These are phyloP conservation scores for Brassica hybrid DNA, from an alignment of 441 rosid species.

Conservation along the genomic window DNA sequence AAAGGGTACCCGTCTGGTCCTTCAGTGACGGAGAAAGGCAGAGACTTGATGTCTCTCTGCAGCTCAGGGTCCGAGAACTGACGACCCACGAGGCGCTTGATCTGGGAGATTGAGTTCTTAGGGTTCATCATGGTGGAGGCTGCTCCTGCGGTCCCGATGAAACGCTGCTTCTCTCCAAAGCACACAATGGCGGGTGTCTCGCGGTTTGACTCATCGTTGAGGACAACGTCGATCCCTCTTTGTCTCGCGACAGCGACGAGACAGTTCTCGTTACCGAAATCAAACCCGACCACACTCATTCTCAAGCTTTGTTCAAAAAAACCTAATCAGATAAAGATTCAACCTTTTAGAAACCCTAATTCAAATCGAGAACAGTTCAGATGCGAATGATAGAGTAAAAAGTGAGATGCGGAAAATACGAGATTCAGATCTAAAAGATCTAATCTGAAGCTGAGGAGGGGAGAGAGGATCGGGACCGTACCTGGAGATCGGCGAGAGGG, in stretches of 20 bases:
- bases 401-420: background rate
- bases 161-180: slow-evolving; percentile 96
- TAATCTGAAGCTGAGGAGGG: background rate
- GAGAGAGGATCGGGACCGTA: background rate
- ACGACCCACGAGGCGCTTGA: slow-evolving; percentile 84
- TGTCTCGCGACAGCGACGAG: slow-evolving; percentile 97
- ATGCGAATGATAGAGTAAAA: background rate
- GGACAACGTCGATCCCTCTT: slow-evolving; percentile 97
- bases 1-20: slow-evolving; percentile 91
- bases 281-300: slow-evolving; percentile 99
- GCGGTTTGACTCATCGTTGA: slow-evolving; percentile 96
- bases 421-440: slow-evolving; percentile 5
- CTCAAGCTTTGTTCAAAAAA: slow-evolving; percentile 23
- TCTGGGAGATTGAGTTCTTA: slow-evolving; percentile 86
- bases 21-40: slow-evolving; percentile 74
- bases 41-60: slow-evolving; percentile 79
- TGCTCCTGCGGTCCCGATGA: slow-evolving; percentile 99
- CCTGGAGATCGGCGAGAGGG: background rate
- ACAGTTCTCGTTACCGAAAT: slow-evolving; percentile 92
- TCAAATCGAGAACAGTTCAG: background rate
- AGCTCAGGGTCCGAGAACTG: slow-evolving; percentile 94
- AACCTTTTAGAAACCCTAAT: background rate
- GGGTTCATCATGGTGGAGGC: slow-evolving; percentile 98
- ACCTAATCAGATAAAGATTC: background rate
- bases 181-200: slow-evolving; percentile 98